A percentile compares a stretch with the other conserved stretches of the same genome.
Conservation (phyloP, 164 flowering plant species). For the Magnolia changhungtana region DNA sequence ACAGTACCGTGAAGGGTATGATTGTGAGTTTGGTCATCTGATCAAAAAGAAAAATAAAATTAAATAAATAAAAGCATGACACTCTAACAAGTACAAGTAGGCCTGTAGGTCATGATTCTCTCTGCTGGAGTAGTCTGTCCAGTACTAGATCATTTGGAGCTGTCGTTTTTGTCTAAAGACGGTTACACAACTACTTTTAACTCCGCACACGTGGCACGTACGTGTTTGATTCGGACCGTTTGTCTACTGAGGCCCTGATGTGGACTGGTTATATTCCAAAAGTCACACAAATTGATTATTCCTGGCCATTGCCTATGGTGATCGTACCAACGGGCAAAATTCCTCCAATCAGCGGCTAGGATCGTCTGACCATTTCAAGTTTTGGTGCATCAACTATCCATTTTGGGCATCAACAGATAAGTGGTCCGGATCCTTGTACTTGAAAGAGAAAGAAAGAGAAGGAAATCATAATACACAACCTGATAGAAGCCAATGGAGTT, state of each 20-base stretch:
- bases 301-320: too few relatives aligned
- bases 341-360: too few relatives aligned
- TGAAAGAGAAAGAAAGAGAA: neutral
- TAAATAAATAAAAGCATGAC: neutral
- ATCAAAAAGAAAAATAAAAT: constrained; percentile 8
- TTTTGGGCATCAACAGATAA: neutral
- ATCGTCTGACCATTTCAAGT: neutral
- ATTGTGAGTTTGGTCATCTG: constrained; percentile 99
- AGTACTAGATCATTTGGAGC: too few relatives aligned
- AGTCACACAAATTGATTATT: too few relatives aligned
- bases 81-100: neutral
- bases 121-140: too few relatives aligned
- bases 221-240: too few relatives aligned
- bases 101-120: neutral
- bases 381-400: neutral
- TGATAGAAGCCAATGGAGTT: constrained; percentile 97
- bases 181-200: too few relatives aligned
- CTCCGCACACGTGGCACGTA: too few relatives aligned
- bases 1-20: constrained; percentile 90
- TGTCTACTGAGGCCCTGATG: too few relatives aligned
- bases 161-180: too few relatives aligned
- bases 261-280: too few relatives aligned
- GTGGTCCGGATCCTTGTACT: neutral
- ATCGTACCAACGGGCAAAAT: too few relatives aligned
- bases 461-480: constrained; percentile 23